Evolutionary conservation across 495 filamentous ascomycete genomes (phyloP), one percentile per base, ranked within the genome.

Genomic region (Chaetomium fimeti): DNA sequence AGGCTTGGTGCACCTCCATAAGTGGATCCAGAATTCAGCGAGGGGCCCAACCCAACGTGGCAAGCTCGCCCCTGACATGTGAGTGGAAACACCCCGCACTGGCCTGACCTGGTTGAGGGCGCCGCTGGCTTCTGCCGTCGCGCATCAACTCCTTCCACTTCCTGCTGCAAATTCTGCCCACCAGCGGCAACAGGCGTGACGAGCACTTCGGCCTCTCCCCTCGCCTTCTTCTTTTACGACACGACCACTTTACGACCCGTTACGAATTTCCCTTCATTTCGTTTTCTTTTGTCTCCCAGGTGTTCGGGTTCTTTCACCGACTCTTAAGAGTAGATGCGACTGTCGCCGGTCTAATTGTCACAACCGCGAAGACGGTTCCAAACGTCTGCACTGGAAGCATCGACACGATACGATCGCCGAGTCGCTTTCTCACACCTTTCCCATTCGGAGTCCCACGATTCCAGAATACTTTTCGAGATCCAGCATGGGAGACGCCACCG

Each of bases 401-500:
- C 43, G 15, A 22, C 32, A 48, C 15, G 28, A 38, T 52, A 32
- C n/a, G 25, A 27, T 28, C 5, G 5, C 15, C 15, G 29, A 28
- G 2, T 53, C 28, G 11, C 16, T 24, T 9, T 12, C 22, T 1
- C 18, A 18, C 38, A 2, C 9, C 29, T 5, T 18, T 16, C 27
- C 12, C 43, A n/a, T 24, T 3, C n/a, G n/a, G n/a, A n/a, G n/a
- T n/a, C n/a, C 15, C n/a, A 38, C 27, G 27, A 32, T 9, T 24
- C 6, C 24, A 13, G 12, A 60, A 18, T 22, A 18, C 42, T 20
- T 20, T 32, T 32, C 40, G 22, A 42, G 5, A 27, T 18, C 16
- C 56, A 65, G 43, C 25, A 84, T 84, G 82, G 77, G 77, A 43
- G 66, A 78, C 45, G 76, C 85, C 53, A 18, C 54, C 3, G 68